Evolutionary conservation across 192 early-diverging fungal genomes (phyloP).

Genomic region (Coemansia sp.): DNA sequence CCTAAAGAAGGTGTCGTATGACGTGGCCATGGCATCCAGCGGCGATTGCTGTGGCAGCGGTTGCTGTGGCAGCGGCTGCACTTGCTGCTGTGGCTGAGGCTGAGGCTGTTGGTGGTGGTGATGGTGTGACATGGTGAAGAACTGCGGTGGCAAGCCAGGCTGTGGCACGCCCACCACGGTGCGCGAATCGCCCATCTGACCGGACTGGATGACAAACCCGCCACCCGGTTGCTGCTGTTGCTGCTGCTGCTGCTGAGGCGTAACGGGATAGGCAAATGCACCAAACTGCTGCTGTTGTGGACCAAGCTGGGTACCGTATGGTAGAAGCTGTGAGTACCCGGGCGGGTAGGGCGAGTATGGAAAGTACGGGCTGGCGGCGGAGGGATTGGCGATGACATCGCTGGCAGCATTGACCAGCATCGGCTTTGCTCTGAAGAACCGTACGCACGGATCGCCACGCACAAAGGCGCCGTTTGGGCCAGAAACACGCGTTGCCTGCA

Average conservation of each 20-base stretch:
- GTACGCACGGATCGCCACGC: slow-evolving; percentile 69
- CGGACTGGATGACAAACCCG: slow-evolving; percentile 17
- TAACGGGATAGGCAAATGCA: slow-evolving; percentile 10
- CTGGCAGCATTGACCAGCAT: background rate
- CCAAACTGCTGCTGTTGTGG: slow-evolving; percentile 20
- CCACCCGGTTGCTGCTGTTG: background rate
- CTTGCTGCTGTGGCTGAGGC: background rate
- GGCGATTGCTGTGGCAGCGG: background rate
- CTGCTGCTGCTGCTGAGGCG: slow-evolving; percentile 1
- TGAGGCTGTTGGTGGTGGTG: background rate
- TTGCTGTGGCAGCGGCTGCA: slow-evolving; percentile 2
- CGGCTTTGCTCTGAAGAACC: slow-evolving; percentile 16
- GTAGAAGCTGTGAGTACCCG: slow-evolving; percentile 20
- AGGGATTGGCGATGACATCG: background rate
- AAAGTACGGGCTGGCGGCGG: slow-evolving; percentile 5
- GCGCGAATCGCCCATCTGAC: slow-evolving; percentile 8
- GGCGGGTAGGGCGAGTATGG: slow-evolving; percentile 20
- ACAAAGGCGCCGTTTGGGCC: slow-evolving; percentile 70
- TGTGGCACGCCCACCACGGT: slow-evolving; percentile 6
- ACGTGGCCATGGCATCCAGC: background rate
- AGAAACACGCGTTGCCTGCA: slow-evolving; percentile 78
- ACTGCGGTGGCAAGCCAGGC: slow-evolving; percentile 7
- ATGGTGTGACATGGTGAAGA: slow-evolving; percentile 9
- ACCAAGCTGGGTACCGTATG: slow-evolving; percentile 17
- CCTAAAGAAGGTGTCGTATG: slow-evolving; percentile 13